Evolutionary conservation across 2,329 filamentous ascomycete genomes (phyloP).

Genomic region (Lasiodiplodia citricola): DNA sequence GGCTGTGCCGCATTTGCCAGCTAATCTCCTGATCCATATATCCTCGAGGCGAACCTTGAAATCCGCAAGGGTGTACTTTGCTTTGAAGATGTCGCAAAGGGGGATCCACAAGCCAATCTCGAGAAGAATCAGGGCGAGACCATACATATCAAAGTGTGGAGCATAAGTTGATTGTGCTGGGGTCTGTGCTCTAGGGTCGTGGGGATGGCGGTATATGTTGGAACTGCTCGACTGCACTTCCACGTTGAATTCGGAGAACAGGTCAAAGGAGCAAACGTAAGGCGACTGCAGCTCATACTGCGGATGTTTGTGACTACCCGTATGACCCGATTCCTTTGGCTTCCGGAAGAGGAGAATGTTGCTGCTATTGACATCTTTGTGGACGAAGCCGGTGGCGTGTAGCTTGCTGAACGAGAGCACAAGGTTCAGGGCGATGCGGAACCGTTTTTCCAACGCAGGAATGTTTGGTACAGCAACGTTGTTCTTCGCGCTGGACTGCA

Average conservation of each 20-base stretch:
- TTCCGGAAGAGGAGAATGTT: conserved; percentile 70
- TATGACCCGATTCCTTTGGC: conserved; percentile 46
- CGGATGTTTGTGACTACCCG: conserved; percentile 42
- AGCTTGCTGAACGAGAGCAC: conserved; percentile 75
- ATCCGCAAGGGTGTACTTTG: conserved; percentile 64
- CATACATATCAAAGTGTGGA: conserved; percentile 67
- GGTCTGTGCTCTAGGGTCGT: conserved; percentile 50
- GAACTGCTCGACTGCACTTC: conserved; percentile 36
- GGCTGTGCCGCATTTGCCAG: conserved; percentile 71
- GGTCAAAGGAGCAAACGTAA: conserved; percentile 74
- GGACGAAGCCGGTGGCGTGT: conserved; percentile 70
- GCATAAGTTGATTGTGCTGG: conserved; percentile 55
- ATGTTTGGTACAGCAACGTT: conserved; percentile 50
- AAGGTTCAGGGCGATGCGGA: conserved; percentile 74
- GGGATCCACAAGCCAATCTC: conserved; percentile 79
- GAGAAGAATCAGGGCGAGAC: conserved; percentile 73
- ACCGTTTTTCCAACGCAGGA: conserved; percentile 76
- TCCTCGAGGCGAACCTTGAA: conserved; percentile 69
- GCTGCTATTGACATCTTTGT: conserved; percentile 71
- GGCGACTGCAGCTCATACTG: conserved; percentile 66
- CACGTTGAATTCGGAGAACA: conserved; percentile 66
- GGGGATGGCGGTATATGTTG: conserved; percentile 70
- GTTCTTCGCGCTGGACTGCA: conserved; percentile 53
- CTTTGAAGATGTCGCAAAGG: conserved; percentile 63
- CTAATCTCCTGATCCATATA: conserved; percentile 67